Percentiles rank a stretch among this genome's conserved stretches.
phyloP scores from a whole-genome alignment of 2,329 filamentous ascomycete genomes.

The Colletotrichum sansevieriae region DNA sequence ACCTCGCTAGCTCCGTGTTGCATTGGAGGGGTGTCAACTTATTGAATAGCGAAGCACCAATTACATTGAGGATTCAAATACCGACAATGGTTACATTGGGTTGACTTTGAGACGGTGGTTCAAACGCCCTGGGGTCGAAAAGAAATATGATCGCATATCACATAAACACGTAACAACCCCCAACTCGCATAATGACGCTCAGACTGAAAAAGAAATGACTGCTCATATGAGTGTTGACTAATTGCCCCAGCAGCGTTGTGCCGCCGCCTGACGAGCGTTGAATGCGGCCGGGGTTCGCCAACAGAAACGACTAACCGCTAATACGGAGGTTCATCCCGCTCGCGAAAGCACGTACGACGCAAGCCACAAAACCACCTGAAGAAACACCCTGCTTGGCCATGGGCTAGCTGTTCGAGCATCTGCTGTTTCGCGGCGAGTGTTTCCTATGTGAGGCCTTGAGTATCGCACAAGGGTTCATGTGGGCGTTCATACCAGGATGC shows the following conservation, averaged over 20 bases:
- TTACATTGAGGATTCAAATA: too few relatives aligned
- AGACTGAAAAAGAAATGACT: not conserved
- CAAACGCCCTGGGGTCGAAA: not conserved
- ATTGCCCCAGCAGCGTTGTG: conserved; percentile 16
- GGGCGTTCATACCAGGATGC: not conserved
- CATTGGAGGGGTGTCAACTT: too few relatives aligned
- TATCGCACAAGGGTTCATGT: not conserved
- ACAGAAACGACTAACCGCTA: not conserved
- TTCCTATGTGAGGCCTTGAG: conserved; percentile 1
- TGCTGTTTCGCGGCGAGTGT: conserved; percentile 4
- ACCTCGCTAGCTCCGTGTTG: too few relatives aligned
- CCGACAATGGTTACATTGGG: too few relatives aligned
- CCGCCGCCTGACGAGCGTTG: conserved; percentile 14
- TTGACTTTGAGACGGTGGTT: not conserved
- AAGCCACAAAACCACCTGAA: not conserved
- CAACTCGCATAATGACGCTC: conserved; percentile 5
- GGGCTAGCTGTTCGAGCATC: not conserved
- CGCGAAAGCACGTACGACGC: not conserved
- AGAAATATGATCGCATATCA: conserved; percentile 11
- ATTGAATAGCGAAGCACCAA: too few relatives aligned
- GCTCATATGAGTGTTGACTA: not conserved
- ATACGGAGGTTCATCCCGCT: conserved; percentile 8
- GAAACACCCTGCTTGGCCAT: not conserved
- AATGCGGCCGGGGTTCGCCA: conserved; percentile 1
- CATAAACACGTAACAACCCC: conserved; percentile 13